Evolutionary conservation across 2,329 filamentous ascomycete species (phyloP).

Genomic region (Apiospora phragmitis): DNA sequence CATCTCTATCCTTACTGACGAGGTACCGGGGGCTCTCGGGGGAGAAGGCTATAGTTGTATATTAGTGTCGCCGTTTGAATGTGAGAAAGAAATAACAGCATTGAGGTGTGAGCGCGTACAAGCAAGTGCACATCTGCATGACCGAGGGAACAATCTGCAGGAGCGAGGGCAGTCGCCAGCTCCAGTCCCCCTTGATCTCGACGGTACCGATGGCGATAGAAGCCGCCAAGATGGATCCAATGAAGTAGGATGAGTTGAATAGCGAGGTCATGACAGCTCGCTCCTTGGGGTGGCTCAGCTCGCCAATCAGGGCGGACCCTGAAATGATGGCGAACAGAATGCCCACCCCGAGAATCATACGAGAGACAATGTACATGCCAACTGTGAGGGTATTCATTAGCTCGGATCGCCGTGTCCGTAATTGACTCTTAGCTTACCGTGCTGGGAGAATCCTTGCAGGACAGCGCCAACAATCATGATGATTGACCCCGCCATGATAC

Average conservation of each 20-base stretch:
- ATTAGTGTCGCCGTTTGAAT: neutral
- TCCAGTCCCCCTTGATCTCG: slow-evolving; percentile 37
- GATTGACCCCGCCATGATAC: slow-evolving; percentile 53
- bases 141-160: slow-evolving; percentile 47
- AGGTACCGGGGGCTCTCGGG: slow-evolving; percentile 64
- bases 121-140: slow-evolving; percentile 39
- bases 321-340: slow-evolving; percentile 61
- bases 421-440: slow-evolving; percentile 35
- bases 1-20: slow-evolving; percentile 48
- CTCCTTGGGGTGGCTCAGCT: slow-evolving; percentile 61
- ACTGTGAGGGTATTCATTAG: slow-evolving; percentile 17
- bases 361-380: slow-evolving; percentile 60
- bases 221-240: slow-evolving; percentile 51
- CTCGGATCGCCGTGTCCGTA: neutral
- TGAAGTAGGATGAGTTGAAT: slow-evolving; percentile 59
- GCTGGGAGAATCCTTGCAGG: slow-evolving; percentile 52
- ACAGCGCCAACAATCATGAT: slow-evolving; percentile 56
- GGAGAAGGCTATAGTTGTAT: slow-evolving; percentile 42
- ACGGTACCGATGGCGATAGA: slow-evolving; percentile 52
- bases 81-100: neutral
- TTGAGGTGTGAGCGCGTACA: slow-evolving; percentile 25
- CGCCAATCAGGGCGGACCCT: slow-evolving; percentile 58
- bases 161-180: slow-evolving; percentile 46
- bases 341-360: slow-evolving; percentile 60
- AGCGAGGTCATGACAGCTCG: slow-evolving; percentile 58